Evolutionary conservation across 2,329 filamentous ascomycete species (phyloP).

Genomic region (Pleoardoris graminearum): DNA sequence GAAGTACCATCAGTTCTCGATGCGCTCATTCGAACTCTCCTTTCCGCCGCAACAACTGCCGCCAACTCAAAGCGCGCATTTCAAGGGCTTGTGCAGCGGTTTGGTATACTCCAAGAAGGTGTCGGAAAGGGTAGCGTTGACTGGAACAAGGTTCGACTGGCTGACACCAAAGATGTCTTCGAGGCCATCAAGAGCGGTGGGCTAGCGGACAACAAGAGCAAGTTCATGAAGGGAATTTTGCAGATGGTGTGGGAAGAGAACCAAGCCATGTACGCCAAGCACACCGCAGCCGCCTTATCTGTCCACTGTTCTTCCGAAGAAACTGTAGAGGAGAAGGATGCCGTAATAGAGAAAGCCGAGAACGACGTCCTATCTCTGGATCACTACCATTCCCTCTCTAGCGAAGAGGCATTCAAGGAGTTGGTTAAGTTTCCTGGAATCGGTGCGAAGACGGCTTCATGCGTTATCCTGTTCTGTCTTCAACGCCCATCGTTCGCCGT

Average conservation of each 20-base stretch:
- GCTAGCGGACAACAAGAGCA: constrained; percentile 70
- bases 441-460: constrained; percentile 68
- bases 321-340: constrained; percentile 56
- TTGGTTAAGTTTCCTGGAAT: constrained; percentile 65
- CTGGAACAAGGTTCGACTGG: constrained; percentile 70
- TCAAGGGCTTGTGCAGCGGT: constrained; percentile 64
- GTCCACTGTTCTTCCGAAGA: constrained; percentile 51
- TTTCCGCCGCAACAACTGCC: constrained; percentile 64
- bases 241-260: constrained; percentile 74
- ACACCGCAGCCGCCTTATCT: constrained; percentile 43
- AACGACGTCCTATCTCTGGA: constrained; percentile 66
- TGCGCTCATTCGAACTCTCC: constrained; percentile 63
- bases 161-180: constrained; percentile 63
- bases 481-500: constrained; percentile 66
- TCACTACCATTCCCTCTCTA: constrained; percentile 60
- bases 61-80: constrained; percentile 69
- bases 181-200: constrained; percentile 72
- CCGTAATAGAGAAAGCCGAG: constrained; percentile 61
- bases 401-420: constrained; percentile 60
- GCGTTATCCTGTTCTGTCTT: constrained; percentile 66
- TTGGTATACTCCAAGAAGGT: constrained; percentile 65
- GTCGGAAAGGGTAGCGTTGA: constrained; percentile 72
- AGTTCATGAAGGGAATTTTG: constrained; percentile 72
- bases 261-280: constrained; percentile 56
- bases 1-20: constrained; percentile 68